Percentiles rank a stretch among this genome's conserved stretches.
Evolutionary conservation across 768 basidiomycete species (phyloP).

Genomic region (Kwoniella sp.): DNA sequence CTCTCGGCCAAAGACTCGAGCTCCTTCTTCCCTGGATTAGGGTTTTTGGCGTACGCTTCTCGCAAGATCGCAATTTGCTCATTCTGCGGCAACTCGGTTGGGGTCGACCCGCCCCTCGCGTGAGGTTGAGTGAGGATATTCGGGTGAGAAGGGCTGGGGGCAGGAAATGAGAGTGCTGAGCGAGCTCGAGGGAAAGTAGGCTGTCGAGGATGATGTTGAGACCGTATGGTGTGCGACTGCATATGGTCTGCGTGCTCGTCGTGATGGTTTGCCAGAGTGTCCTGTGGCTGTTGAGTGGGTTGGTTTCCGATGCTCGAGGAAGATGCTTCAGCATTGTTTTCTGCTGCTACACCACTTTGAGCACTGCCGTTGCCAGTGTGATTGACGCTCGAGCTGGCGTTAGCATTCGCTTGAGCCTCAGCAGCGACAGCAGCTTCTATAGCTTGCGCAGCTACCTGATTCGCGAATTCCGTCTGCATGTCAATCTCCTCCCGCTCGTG

Average conservation of each 20-base stretch:
- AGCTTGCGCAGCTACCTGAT: slow-evolving; percentile 40
- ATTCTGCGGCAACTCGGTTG: slow-evolving; percentile 2
- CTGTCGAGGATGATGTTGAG: slow-evolving; percentile 20
- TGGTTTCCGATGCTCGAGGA: not conserved
- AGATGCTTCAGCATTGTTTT: not conserved
- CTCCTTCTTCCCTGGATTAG: slow-evolving; percentile 41
- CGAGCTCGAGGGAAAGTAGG: slow-evolving; percentile 14
- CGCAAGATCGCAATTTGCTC: slow-evolving; percentile 43
- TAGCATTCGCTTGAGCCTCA: slow-evolving; percentile 11
- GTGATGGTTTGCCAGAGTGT: not conserved
- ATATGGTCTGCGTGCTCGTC: slow-evolving; percentile 3
- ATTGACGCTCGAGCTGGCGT: too few relatives aligned
- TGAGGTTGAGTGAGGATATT: too few relatives aligned
- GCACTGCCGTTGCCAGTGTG: too few relatives aligned
- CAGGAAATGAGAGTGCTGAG: not conserved
- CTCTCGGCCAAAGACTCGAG: slow-evolving; percentile 35
- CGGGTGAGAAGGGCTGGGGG: not conserved
- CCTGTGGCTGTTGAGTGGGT: not conserved
- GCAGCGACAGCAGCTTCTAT: slow-evolving; percentile 32
- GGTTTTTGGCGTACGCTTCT: slow-evolving; percentile 41
- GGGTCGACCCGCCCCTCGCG: not conserved
- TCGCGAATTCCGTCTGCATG: slow-evolving; percentile 34
- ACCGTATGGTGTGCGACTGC: not conserved
- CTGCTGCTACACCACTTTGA: too few relatives aligned
- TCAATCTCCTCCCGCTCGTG: slow-evolving; percentile 25